Evolutionary conservation across 441 rosid genomes (phyloP), one percentile per base, ranked within the genome.

Genomic region (Hypseocharis bilobata): DNA sequence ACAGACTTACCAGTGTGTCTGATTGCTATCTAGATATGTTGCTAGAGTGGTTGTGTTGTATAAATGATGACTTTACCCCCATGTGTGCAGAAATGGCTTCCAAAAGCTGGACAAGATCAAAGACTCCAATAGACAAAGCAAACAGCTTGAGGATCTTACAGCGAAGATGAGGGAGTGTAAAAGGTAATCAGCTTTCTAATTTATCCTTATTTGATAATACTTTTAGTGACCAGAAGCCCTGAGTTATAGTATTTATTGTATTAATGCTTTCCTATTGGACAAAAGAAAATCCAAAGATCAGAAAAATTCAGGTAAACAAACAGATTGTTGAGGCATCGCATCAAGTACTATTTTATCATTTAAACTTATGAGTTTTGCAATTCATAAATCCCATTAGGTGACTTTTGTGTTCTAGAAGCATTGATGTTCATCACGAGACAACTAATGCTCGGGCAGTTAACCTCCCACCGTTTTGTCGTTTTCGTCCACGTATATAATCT

Each of bases 161-260:
- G 74, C 64, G 38, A 74, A 56, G 68, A 74, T 74, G 78, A 70
- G 78, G 64, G 78, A 74, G 59, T 74, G 74, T 66, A 70, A 74
- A 62, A 74, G 78, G 78, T 73, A 58, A 30, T 32, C 45, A 1
- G 5, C 16, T 60, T 4, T 60, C 26, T 32, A 30, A 7, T 54
- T 23, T 23, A 10, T 55, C 17, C 0, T 3, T 25, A 14, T 55
- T 23, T 1, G n/a, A n/a, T n/a, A n/a, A n/a, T n/a, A n/a, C 14
- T 54, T 23, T 23, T 3, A 11, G 1, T 49, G 25, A 49, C 20
- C 19, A 17, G 55, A 49, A 49, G 55, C 23, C 19, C 8, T 16
- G 22, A 49, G 2, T 49, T 49, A 49, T 17, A 23, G 19, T 49
- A 49, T 25, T 49, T 20, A 11, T 49, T 49, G 55, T 10, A 49